A percentile compares a stretch with the other conserved stretches of the same genome.
Conservation (phyloP, 371 early-diverging fungal genomes). For the Circinella umbellata region DNA sequence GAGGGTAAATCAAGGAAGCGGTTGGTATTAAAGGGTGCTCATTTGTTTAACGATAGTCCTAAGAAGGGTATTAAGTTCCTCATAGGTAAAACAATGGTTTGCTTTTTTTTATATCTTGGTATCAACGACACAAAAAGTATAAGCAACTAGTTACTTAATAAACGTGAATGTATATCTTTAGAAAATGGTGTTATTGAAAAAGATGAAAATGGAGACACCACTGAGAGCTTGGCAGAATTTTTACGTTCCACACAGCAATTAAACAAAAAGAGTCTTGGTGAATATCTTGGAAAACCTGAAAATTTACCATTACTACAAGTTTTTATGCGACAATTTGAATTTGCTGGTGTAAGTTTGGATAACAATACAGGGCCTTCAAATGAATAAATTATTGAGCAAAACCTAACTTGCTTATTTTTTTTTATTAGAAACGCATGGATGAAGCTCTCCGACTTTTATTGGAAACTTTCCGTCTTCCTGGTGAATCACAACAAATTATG, state of each 20-base stretch:
- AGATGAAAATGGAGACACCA: constrained; percentile 54
- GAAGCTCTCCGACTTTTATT: constrained; percentile 86
- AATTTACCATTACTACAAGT: constrained; percentile 78
- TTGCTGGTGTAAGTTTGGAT: constrained; percentile 59
- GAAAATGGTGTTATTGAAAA: constrained; percentile 56
- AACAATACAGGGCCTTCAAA: too few relatives aligned
- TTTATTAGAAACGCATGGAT: constrained; percentile 73
- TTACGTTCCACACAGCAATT: constrained; percentile 75
- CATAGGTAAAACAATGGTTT: constrained; percentile 35
- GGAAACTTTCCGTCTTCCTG: constrained; percentile 89
- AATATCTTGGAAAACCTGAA: constrained; percentile 85
- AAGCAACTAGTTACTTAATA: too few relatives aligned
- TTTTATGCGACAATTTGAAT: constrained; percentile 87
- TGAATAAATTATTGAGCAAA: too few relatives aligned
- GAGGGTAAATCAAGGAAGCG: constrained; percentile 65
- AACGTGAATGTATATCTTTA: background rate
- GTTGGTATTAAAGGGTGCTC: constrained; percentile 77
- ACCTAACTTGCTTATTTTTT: background rate
- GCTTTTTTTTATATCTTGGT: background rate
- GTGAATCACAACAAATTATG: constrained; percentile 95
- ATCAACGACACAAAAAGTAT: background rate
- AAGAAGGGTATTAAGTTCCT: constrained; percentile 83
- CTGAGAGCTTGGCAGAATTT: constrained; percentile 71
- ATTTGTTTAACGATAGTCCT: constrained; percentile 84
- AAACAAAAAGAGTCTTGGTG: constrained; percentile 85